Evolutionary conservation across 257 asterid species (phyloP), one percentile per base, ranked within the genome.

Genomic region (Knoxia roxburghii): DNA sequence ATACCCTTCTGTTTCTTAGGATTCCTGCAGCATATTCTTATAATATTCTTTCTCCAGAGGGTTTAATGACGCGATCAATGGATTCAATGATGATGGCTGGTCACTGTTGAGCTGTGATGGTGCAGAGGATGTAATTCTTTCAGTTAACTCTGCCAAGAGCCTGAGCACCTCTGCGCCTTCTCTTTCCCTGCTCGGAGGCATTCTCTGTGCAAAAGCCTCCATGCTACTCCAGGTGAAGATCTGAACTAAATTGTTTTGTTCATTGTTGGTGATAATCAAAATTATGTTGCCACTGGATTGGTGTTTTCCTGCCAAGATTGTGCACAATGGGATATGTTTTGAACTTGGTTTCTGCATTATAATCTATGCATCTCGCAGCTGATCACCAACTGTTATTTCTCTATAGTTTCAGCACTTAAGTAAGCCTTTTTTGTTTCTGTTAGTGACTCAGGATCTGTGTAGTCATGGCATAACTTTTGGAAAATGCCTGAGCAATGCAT

Each of bases 21-120:
- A 53, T 9, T 35, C 14, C 10, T 32, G 57, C 43, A 40, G 32
- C 23, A 48, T 67, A 24, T 23, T 23, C 33, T 46, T 5, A 57
- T 72, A 46, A 58, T 51, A 68, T 49, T 73, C 48, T 32, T 55
- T 21, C n/a, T 68, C 59, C 87, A 94, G 98, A 82, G 99, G 99
- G 41, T 94, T 94, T 73, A 94, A 91, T 65, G 98, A 94, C 63
- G 99, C 98, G 20, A 79, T 94, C 64, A 89, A 87, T 65, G 96
- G 97, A 57, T 91, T 89, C 82, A 79, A 80, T 40, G 99, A 94
- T 59, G 98, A 94, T 39, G 99, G 97, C 46, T 94, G 99, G 99
- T 85, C 98, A 12, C 29, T 89, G 56, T 79, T 87, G 78, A 84
- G 85, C 71, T 79, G 86, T 46, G 95, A 83, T 26, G 94, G 87